These are phyloP conservation scores for Acer campestre DNA, from an alignment of 345 rosid species.

Conservation along the genomic window DNA sequence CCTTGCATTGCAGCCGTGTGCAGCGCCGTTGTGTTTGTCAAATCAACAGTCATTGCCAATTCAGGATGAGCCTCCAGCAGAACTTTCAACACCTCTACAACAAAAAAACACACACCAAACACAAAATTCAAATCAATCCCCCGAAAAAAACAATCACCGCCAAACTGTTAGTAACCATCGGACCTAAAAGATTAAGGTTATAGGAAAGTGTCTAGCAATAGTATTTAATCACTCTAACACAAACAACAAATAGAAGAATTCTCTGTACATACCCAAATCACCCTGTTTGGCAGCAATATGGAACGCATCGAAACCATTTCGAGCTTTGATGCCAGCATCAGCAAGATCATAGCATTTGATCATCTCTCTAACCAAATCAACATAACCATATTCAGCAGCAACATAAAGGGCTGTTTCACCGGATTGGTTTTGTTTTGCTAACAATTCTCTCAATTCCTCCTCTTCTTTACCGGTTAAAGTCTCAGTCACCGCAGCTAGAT, in stretches of 20 bases:
- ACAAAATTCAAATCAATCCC: slow-evolving; percentile 14
- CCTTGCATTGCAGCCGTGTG: slow-evolving; percentile 95
- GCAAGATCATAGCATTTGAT: slow-evolving; percentile 72
- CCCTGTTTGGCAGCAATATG: slow-evolving; percentile 98
- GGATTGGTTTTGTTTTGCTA: slow-evolving; percentile 79
- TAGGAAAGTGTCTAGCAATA: no score
- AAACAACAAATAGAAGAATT: background rate
- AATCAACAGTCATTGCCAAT: slow-evolving; percentile 93
- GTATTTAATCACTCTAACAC: no score
- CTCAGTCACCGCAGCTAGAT: slow-evolving; percentile 49
- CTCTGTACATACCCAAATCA: slow-evolving; percentile 55
- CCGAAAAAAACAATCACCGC: background rate
- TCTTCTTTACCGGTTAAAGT: slow-evolving; percentile 47
- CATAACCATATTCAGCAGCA: slow-evolving; percentile 81
- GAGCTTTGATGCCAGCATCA: slow-evolving; percentile 80
- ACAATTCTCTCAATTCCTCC: slow-evolving; percentile 47
- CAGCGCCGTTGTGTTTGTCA: slow-evolving; percentile 80
- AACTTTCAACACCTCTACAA: slow-evolving; percentile 65
- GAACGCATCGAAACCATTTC: slow-evolving; percentile 93
- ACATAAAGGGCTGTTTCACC: slow-evolving; percentile 96
- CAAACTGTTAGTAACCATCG: no score
- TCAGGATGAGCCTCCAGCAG: slow-evolving; percentile 80
- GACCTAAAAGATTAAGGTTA: no score
- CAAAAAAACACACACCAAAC: slow-evolving; percentile 2
- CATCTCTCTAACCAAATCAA: slow-evolving; percentile 77